phyloP scores from a whole-genome alignment of 768 basidiomycete genomes.

The Pholiota conissans region DNA sequence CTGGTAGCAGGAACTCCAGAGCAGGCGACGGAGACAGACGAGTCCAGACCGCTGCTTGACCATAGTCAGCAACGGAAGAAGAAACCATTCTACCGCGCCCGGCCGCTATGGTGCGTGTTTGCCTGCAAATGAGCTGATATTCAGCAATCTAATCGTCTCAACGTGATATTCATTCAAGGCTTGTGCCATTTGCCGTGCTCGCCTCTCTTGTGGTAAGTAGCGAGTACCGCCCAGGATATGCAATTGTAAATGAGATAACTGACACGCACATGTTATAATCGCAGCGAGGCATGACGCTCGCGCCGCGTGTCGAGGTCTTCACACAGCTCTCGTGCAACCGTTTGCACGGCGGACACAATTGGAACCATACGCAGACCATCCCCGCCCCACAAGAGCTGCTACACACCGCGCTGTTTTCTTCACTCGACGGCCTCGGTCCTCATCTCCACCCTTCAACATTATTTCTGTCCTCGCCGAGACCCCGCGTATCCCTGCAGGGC shows the following conservation, averaged over 20 bases:
- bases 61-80: constrained; percentile 22
- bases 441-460: constrained; percentile 21
- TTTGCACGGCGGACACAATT: constrained; percentile 42
- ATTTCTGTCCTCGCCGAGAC: constrained; percentile 9
- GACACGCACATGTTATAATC: constrained; percentile 11
- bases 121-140: constrained; percentile 4
- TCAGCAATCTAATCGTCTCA: background rate
- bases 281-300: constrained; percentile 85
- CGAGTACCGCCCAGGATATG: background rate
- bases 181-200: constrained; percentile 73
- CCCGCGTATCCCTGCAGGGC: background rate
- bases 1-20: constrained; percentile 2
- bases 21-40: constrained; percentile 25
- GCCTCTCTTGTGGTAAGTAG: constrained; percentile 63
- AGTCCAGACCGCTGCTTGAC: constrained; percentile 17
- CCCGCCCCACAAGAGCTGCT: background rate
- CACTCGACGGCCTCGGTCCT: constrained; percentile 30
- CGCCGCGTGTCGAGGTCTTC: constrained; percentile 78
- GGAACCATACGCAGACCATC: constrained; percentile 36
- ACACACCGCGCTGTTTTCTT: constrained; percentile 1
- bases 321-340: constrained; percentile 74
- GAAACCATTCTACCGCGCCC: constrained; percentile 53
- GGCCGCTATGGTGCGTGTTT: constrained; percentile 47
- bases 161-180: constrained; percentile 42
- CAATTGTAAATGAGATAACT: constrained; percentile 8